Evolutionary conservation across 371 early-diverging fungal species (phyloP), one percentile per base, ranked within the genome.

Genomic region (Mortierella sp.): DNA sequence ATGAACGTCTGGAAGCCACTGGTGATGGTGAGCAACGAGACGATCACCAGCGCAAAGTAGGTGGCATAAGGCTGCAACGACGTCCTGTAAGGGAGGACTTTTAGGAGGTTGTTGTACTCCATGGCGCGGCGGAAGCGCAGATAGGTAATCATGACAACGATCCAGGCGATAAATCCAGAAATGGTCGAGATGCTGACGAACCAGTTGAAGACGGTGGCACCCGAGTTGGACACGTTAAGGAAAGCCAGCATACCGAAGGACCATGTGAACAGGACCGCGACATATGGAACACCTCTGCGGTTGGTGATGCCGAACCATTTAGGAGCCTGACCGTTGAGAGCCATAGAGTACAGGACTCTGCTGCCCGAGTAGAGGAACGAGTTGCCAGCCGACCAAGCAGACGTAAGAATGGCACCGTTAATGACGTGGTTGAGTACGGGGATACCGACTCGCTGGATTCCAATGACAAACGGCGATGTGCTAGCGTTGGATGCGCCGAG

Each of bases 101-200:
- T 74, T 44, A 95, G 74, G 3, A 78, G 87, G 78, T 69, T 90
- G 69, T 90, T 75, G 82, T 87, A 90, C 37, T 61, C 59, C 78
- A 81, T 93, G 21, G 97, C 97, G 31, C 90, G 90, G 54, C 97
- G 94, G 93, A 97, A 96, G 50, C 96, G 94, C 75, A 94, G 83
- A 79, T 97, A 96, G 24, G 94, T 94, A 70, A 95, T 86, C 46
- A 92, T 88, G 77, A 97, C 96, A 59, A 92, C 89, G 34, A 95
- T 83, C 97, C 97, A 97, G 69, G 95, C 92, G 46, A 95, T 88
- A 61, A 97, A 90, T 70, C 96, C 96, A 24, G 97, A 93, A 26
- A 94, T 88, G 1, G 94, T 93, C 40, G 95, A 90, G 34, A 96
- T 75, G 78, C 89, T 90, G 72, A 94, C 89, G 44, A 96, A 88